A percentile compares a stretch with the other conserved stretches of the same genome.
phyloP scores from a whole-genome alignment of 2,329 filamentous ascomycete species.

The Graphilbum sp. region DNA sequence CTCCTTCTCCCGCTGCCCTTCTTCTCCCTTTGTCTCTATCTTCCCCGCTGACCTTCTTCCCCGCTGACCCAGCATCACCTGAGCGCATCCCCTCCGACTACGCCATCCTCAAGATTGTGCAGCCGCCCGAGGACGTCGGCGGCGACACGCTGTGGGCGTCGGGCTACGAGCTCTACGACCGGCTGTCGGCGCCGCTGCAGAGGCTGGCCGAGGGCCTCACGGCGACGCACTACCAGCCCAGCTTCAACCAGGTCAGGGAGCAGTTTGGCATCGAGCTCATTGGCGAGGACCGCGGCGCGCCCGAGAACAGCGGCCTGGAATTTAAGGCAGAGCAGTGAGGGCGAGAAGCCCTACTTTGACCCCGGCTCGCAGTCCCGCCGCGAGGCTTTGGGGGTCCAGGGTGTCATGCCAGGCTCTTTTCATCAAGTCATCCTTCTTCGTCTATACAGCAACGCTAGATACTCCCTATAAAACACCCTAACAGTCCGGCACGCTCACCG shows the following conservation, averaged over 20 bases:
- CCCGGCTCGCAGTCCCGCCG: slow-evolving; percentile 13
- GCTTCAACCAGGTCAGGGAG: slow-evolving; percentile 17
- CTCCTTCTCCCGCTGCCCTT: no score
- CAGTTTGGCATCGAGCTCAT: slow-evolving; percentile 20
- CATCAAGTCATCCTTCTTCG: no score
- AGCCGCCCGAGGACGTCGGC: slow-evolving; percentile 24
- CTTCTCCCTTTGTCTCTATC: no score
- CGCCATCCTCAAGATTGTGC: slow-evolving; percentile 24
- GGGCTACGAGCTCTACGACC: slow-evolving; percentile 14
- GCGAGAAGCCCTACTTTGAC: slow-evolving; percentile 14
- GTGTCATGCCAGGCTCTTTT: no score
- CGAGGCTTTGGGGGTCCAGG: slow-evolving; percentile 14
- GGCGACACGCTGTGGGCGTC: slow-evolving; percentile 21
- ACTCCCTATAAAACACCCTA: no score
- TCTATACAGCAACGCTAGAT: no score
- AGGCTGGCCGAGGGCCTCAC: slow-evolving; percentile 14
- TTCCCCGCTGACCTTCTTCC: no score
- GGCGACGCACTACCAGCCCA: slow-evolving; percentile 16
- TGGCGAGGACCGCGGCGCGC: slow-evolving; percentile 12
- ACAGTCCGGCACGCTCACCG: slow-evolving; percentile 35
- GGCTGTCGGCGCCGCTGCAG: slow-evolving; percentile 13
- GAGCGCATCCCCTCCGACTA: slow-evolving; percentile 30
- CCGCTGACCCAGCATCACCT: slow-evolving; percentile 19
- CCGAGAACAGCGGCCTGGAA: slow-evolving; percentile 14
- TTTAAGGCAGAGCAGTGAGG: slow-evolving; percentile 18